Evolutionary conservation across 805 yeast species (phyloP).

Genomic region (Cyberlindnera meyerae): DNA sequence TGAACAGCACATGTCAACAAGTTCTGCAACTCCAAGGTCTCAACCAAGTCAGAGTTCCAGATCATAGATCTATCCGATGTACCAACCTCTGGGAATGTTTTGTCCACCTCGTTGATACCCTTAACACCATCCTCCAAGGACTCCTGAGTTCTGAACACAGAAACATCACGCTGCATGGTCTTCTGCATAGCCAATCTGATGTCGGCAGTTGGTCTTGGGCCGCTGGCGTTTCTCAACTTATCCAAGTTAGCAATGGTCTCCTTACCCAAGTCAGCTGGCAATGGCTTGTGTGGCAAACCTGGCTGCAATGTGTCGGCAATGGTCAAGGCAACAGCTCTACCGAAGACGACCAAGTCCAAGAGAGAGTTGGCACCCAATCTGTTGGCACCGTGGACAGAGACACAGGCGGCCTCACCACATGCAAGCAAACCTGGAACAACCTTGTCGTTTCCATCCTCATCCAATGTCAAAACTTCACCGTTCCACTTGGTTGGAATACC

Average conservation of each 20-base stretch:
- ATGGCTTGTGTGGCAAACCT: slow-evolving; percentile 78
- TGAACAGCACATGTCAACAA: slow-evolving; percentile 95
- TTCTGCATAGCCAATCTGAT: slow-evolving; percentile 91
- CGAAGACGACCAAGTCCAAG: slow-evolving; percentile 93
- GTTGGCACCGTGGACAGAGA: slow-evolving; percentile 98
- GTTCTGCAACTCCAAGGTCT: slow-evolving; percentile 93
- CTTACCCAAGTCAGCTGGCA: slow-evolving; percentile 82
- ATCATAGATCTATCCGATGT: slow-evolving; percentile 96
- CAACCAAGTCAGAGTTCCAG: slow-evolving; percentile 97
- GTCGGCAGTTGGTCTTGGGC: slow-evolving; percentile 78
- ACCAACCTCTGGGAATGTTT: slow-evolving; percentile 66
- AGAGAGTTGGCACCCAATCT: slow-evolving; percentile 98
- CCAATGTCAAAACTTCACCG: slow-evolving; percentile 86
- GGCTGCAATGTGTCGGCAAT: slow-evolving; percentile 82
- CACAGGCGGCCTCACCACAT: slow-evolving; percentile 99
- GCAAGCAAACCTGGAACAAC: slow-evolving; percentile 92
- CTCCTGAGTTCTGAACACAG: slow-evolving; percentile 93
- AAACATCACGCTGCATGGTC: slow-evolving; percentile 94
- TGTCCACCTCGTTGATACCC: slow-evolving; percentile 71
- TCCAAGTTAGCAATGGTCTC: slow-evolving; percentile 90
- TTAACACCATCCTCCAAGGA: slow-evolving; percentile 88
- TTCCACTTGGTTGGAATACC: slow-evolving; percentile 98
- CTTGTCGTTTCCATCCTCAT: slow-evolving; percentile 82
- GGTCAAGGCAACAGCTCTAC: slow-evolving; percentile 96
- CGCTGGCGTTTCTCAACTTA: slow-evolving; percentile 77